Base-by-base conservation (phyloP, 768 basidiomycete species). In the Boletus bicolor region DNA sequence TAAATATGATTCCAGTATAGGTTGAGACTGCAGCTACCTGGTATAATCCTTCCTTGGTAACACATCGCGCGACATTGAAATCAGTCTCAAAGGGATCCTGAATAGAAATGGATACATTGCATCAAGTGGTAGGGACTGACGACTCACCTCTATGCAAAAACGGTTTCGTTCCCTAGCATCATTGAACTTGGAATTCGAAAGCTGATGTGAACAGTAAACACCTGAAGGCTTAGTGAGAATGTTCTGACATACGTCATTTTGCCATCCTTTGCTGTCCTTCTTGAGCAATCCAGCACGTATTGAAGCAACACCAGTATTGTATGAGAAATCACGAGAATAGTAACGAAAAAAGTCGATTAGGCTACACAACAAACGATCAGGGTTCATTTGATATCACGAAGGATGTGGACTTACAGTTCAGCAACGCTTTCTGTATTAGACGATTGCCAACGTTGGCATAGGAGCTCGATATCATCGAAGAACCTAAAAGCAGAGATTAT, bases 311-410 rank as follows among this genome's bases (percentile, higher is more conserved):
- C 90, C 88, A 56, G 86, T 88, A 71, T 89, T 91, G 75, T 96
- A 99, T 48, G 80, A 75, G 74, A 98, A 99, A 69, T 95, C 93
- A 55, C 93, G 87, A 48, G 93, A 87, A 75, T 89, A 99, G 72
- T 93, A 98, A 64, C 89, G 89, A 82, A 96, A 99, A 73, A 99
- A 98, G 72, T 98, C 96, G 68, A 97, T 92, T 72, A 99, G 77
- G 67, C 94, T 97, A 37, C 26, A 57, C n/a, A 62, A 38, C 52
- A 9, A 34, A 32, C 35, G 46, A 43, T 66, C 59, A 57, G 55
- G 12, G 12, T 37, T 32, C 14, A 28, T 34, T 26, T 36, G 37
- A 43, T 34, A 42, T 14, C 17, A 51, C 7, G 49, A 45, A 47
- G 37, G 15, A 36, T 17, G 24, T 39, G 43, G 36, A 78, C 87